These are phyloP conservation scores for Dendrocalamus sinicus DNA, from an alignment of 176 grass and related monocot species.

Conservation along the genomic window DNA sequence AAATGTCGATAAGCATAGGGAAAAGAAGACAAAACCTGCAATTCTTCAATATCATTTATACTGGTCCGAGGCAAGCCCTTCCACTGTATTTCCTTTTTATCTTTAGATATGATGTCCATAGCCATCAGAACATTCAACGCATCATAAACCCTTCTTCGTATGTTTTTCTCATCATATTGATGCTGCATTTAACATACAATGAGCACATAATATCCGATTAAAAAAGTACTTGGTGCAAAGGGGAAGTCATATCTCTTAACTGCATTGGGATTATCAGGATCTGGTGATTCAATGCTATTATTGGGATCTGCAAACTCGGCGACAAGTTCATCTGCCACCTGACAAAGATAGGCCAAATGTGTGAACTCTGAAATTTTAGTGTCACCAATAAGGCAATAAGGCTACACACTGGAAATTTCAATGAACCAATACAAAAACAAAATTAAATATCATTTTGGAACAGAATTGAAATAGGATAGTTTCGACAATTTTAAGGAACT, in stretches of 20 bases:
- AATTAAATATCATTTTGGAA: neutral
- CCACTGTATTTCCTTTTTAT: slow-evolving; percentile 99
- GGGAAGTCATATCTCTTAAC: slow-evolving; percentile 43
- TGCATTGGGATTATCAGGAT: slow-evolving; percentile 62
- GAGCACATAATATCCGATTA: slow-evolving; percentile 13
- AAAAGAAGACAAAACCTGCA: slow-evolving; percentile 60
- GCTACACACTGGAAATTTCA: neutral
- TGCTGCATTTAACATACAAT: slow-evolving; percentile 70
- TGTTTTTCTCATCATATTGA: slow-evolving; percentile 99
- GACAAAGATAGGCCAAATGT: slow-evolving; percentile 23
- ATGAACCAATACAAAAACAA: neutral
- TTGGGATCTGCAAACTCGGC: slow-evolving; percentile 77
- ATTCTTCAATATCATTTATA: slow-evolving; percentile 91
- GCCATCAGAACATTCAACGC: slow-evolving; percentile 97
- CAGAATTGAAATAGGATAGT: neutral
- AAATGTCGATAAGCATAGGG: neutral
- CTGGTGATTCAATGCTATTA: slow-evolving; percentile 65
- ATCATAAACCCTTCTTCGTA: slow-evolving; percentile 95
- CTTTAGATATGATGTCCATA: slow-evolving; percentile 99
- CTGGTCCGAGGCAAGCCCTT: slow-evolving; percentile 96
- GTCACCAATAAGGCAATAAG: neutral
- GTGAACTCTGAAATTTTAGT: slow-evolving; percentile 4
- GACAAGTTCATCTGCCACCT: slow-evolving; percentile 96
- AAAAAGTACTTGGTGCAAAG: slow-evolving; percentile 24
- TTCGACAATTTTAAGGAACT: slow-evolving; percentile 16